phyloP scores from a whole-genome alignment of 2,329 filamentous ascomycete species.

The Fonsecaea pedrosoi region DNA sequence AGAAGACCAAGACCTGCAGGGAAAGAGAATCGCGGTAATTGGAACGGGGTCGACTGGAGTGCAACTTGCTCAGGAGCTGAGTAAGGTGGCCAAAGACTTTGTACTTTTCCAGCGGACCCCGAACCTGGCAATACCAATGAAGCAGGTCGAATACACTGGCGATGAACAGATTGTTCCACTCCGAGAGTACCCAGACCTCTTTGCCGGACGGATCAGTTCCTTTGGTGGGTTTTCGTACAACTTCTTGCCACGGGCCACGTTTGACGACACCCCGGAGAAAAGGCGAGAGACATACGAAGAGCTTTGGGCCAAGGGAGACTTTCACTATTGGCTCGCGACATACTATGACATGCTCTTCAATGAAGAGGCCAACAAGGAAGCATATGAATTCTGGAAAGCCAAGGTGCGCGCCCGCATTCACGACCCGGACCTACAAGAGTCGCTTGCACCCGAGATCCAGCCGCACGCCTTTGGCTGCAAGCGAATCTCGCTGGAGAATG shows the following conservation, averaged over 20 bases:
- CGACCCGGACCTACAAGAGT: constrained; percentile 58
- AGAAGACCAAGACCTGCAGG: constrained; percentile 60
- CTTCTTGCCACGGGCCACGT: constrained; percentile 63
- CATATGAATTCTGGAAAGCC: constrained; percentile 63
- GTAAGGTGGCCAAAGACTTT: constrained; percentile 59
- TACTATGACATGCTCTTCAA: constrained; percentile 62
- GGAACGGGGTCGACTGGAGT: constrained; percentile 71
- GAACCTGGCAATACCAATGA: constrained; percentile 69
- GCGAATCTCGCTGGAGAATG: constrained; percentile 56
- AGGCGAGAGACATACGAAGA: constrained; percentile 58
- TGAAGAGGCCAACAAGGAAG: constrained; percentile 57
- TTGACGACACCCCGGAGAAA: constrained; percentile 49
- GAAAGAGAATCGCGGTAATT: constrained; percentile 67
- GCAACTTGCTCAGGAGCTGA: constrained; percentile 68
- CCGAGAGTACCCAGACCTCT: constrained; percentile 31
- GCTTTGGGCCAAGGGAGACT: constrained; percentile 62
- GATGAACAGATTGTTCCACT: constrained; percentile 61
- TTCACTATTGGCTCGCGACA: constrained; percentile 60
- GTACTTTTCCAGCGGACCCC: constrained; percentile 67
- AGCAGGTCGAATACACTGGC: constrained; percentile 54
- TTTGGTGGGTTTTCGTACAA: constrained; percentile 60
- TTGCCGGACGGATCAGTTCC: constrained; percentile 42
- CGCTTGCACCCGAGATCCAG: constrained; percentile 60
- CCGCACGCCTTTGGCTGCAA: constrained; percentile 64
- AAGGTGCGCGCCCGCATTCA: constrained; percentile 60